Base-by-base conservation (phyloP, 2,329 filamentous ascomycete genomes). In the Trichoderma koningiopsis region DNA sequence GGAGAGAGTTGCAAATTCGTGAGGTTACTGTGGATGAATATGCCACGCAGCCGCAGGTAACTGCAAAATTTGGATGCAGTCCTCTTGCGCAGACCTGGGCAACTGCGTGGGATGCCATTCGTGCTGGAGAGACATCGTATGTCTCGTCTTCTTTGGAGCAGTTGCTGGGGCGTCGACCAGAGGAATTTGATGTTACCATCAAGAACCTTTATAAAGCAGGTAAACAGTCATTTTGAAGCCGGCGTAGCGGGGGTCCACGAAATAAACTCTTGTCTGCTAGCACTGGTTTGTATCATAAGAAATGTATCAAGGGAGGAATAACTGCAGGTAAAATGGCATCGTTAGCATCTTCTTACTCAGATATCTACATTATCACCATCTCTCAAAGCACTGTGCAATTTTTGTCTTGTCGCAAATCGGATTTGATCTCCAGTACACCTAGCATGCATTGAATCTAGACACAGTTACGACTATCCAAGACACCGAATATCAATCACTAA, bases 391-490 rank as follows among this genome's bases (percentile, higher is more conserved):
- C 37, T 27, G 27, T 19, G 40, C 27, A 33, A 59, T 37, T 52
- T 37, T 14, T 31, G n/a, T 59, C 11, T 43, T 49, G 22, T 67
- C 29, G 31, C 35, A 56, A 49, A 56, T 66, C 27, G 29, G 37
- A 58, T 49, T 66, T 24, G 24, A 68, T 53, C 49, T 61, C 57
- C 65, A 59, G 65, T 68, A 61, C 65, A 68, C 56, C 65, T 27
- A 55, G 24, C 65, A 60, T 68, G 47, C 65, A 61, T 60, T 55
- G 57, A 35, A 13, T 68, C 65, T 68, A 67, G 49, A 67, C 6
- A 58, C 47, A 57, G 27, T 33, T 43, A 35, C 43, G 55, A 35
- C 62, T 37, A 22, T 22, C 63, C 63, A 56, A 59, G 52, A 52
- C 63, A 68, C 47, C 53, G 19, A 22, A 16, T 40, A 58, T 27